A percentile compares a stretch with the other conserved stretches of the same genome.
Conservation (phyloP, 129 eudicot species). For the Smallanthus sonchifolius region DNA sequence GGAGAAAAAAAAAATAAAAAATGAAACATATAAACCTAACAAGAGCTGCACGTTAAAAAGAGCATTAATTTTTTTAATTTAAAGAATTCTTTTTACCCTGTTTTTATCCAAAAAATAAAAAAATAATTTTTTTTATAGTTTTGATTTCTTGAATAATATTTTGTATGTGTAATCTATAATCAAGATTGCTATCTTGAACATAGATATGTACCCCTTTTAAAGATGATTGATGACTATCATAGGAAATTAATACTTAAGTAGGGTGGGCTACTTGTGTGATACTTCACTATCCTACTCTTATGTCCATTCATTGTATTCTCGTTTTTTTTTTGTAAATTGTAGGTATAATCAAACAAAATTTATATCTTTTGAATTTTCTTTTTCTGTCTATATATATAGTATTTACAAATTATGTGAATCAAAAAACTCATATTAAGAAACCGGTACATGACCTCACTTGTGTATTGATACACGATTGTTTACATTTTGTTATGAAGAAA, state of each 20-base stretch:
- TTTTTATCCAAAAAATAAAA: too few relatives aligned
- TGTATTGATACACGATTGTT: too few relatives aligned
- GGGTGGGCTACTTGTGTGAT: constrained; percentile 27
- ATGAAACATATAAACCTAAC: too few relatives aligned
- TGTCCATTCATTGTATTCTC: constrained; percentile 11
- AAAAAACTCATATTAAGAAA: too few relatives aligned
- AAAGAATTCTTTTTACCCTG: too few relatives aligned
- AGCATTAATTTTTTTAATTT: too few relatives aligned
- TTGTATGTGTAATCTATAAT: not conserved
- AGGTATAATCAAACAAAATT: not conserved
- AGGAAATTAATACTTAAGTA: not conserved
- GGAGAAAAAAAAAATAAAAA: too few relatives aligned
- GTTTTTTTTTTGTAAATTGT: constrained; percentile 1
- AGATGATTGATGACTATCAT: not conserved
- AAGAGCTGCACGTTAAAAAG: too few relatives aligned
- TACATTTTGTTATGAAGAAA: too few relatives aligned
- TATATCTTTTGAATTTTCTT: not conserved
- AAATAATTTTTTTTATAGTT: too few relatives aligned
- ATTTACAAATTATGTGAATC: not conserved
- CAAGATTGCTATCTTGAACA: not conserved
- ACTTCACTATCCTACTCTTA: constrained; percentile 21
- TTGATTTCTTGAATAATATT: too few relatives aligned
- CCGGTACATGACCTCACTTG: too few relatives aligned
- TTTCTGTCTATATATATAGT: not conserved
- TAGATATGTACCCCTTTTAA: not conserved